phyloP scores from a whole-genome alignment of 441 rosid species.

The Flueggea neowawraea region DNA sequence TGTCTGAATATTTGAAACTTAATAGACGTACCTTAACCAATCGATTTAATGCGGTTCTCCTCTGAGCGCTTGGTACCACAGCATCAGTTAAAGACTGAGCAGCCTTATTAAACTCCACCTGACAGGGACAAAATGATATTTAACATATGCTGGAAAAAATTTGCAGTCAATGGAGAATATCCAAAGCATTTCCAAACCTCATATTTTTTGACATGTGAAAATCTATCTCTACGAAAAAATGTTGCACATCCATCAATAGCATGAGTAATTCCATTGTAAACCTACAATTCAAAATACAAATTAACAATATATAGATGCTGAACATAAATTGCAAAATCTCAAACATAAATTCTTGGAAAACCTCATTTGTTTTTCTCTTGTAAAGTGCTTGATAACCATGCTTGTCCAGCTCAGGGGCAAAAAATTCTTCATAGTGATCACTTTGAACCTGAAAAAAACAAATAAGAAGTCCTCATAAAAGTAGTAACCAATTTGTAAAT shows the following conservation, averaged over 20 bases:
- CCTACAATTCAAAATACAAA: slow-evolving; percentile 44
- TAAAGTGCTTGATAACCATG: slow-evolving; percentile 97
- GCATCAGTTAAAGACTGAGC: slow-evolving; percentile 98
- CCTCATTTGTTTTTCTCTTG: slow-evolving; percentile 97
- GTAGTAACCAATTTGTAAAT: neutral
- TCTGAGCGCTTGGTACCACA: slow-evolving; percentile 76
- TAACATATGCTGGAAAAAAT: slow-evolving; percentile 14
- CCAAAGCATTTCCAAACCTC: slow-evolving; percentile 55
- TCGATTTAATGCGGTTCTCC: slow-evolving; percentile 83
- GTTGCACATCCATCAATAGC: slow-evolving; percentile 97
- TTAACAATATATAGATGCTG: neutral
- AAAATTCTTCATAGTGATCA: slow-evolving; percentile 91
- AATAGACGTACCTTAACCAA: slow-evolving; percentile 67
- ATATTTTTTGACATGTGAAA: slow-evolving; percentile 97
- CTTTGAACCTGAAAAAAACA: slow-evolving; percentile 78
- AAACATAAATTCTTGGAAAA: slow-evolving; percentile 22
- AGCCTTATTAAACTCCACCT: slow-evolving; percentile 99
- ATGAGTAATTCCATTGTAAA: slow-evolving; percentile 63
- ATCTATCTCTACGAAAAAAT: slow-evolving; percentile 96
- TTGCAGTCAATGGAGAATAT: neutral
- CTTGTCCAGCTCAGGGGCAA: slow-evolving; percentile 92
- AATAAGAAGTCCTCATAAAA: neutral
- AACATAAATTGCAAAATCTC: neutral
- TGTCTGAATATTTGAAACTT: neutral
- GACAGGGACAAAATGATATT: slow-evolving; percentile 14